Evolutionary conservation across 129 eudicot species (phyloP).

Genomic region (Solidago caesia): DNA sequence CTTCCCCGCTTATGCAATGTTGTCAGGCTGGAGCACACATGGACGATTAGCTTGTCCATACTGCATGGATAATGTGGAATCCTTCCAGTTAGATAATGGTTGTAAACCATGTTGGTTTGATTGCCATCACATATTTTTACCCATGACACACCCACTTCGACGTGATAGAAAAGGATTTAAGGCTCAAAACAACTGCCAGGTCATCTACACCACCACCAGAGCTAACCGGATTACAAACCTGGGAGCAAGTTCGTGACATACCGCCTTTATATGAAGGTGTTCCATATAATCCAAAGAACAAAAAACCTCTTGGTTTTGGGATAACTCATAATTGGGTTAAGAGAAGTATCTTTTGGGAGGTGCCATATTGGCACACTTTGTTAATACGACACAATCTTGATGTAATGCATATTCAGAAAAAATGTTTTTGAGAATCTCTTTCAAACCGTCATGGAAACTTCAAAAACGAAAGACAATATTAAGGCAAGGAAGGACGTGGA

Average conservation of each 20-base stretch:
- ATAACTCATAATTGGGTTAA: conserved; percentile 4
- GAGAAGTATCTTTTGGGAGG: conserved; percentile 9
- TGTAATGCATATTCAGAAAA: conserved; percentile 1
- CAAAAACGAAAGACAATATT: not conserved
- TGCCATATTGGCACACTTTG: not conserved
- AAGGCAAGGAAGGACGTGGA: not conserved
- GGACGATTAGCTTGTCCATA: conserved; percentile 31
- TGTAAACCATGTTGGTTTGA: conserved; percentile 17
- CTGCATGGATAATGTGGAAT: not conserved
- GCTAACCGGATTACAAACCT: not conserved
- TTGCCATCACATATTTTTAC: not conserved
- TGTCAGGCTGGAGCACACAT: conserved; percentile 34
- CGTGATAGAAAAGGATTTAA: not conserved
- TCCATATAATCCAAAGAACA: not conserved
- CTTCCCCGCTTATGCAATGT: conserved; percentile 28
- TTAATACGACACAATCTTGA: not conserved
- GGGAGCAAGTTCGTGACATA: not conserved
- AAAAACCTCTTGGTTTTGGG: not conserved
- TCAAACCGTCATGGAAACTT: conserved; percentile 22
- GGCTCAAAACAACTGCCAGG: not conserved
- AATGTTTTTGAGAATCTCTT: conserved; percentile 11
- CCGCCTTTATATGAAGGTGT: not conserved
- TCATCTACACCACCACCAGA: not conserved
- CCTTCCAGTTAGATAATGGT: not conserved
- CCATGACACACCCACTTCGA: conserved; percentile 2